Evolutionary conservation across 2,329 filamentous ascomycete genomes (phyloP).

Genomic region (Penicillium thymicola): DNA sequence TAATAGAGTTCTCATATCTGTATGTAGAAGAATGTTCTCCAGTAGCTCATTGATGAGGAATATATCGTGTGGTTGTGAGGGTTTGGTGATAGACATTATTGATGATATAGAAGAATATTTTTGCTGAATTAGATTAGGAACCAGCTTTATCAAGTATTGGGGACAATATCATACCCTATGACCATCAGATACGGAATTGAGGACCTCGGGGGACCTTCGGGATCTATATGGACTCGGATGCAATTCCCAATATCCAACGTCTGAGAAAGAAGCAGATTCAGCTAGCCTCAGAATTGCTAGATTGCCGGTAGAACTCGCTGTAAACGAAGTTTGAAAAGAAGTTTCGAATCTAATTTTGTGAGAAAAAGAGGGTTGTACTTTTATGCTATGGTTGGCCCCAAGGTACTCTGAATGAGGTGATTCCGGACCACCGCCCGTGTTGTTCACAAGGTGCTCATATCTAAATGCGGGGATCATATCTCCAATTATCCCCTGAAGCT

Average conservation of each 20-base stretch:
- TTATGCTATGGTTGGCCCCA: background rate
- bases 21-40: slow-evolving; percentile 8
- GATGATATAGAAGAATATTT: background rate
- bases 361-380: background rate
- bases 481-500: background rate
- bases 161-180: background rate
- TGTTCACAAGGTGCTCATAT: slow-evolving; percentile 5
- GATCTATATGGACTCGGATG: background rate
- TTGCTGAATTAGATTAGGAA: background rate
- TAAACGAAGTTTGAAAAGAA: background rate
- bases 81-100: background rate
- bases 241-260: background rate
- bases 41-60: slow-evolving; percentile 8
- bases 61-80: background rate
- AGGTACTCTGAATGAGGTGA: slow-evolving; percentile 7
- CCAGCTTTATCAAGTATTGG: background rate
- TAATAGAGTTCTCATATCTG: slow-evolving; percentile 3
- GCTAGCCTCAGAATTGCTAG: background rate
- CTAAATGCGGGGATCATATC: background rate
- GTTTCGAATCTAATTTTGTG: background rate
- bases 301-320: background rate
- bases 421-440: background rate
- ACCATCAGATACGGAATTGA: slow-evolving; percentile 8
- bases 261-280: background rate
- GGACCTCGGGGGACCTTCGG: slow-evolving; percentile 2